These are phyloP conservation scores for Fusarium brevicatenulatum DNA, from an alignment of 2,329 filamentous ascomycete species.

Conservation along the genomic window DNA sequence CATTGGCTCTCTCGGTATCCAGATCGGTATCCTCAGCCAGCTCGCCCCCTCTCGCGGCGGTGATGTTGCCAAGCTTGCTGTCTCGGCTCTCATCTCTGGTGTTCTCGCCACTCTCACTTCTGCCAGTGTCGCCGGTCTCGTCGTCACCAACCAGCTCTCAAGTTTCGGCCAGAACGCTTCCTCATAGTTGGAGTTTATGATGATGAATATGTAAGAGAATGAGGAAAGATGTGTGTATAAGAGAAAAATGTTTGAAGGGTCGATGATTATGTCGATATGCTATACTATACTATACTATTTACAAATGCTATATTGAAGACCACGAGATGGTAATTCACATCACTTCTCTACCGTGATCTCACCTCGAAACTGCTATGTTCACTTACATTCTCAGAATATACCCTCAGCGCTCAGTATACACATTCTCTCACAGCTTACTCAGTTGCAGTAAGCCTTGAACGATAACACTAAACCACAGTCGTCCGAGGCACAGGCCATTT, in stretches of 20 bases:
- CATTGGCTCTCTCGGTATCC: conserved; percentile 86
- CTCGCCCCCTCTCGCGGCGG: conserved; percentile 78
- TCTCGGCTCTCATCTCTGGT: conserved; percentile 82
- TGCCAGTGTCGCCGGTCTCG: conserved; percentile 80
- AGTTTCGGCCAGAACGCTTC: conserved; percentile 15
- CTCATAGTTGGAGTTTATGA: conserved; percentile 1
- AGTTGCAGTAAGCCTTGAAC: too few species aligned
- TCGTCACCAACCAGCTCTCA: conserved; percentile 65
- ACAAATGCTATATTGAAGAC: conserved; percentile 25
- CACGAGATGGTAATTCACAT: conserved; percentile 22
- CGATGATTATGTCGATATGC: conserved; percentile 21
- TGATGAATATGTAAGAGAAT: conserved; percentile 10
- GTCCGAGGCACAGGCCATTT: conserved; percentile 20
- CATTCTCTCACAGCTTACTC: too few species aligned
- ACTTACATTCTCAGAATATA: too few species aligned
- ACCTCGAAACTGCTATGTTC: not conserved
- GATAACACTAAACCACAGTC: not conserved
- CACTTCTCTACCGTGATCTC: not conserved
- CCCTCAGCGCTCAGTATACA: too few species aligned
- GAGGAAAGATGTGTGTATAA: not conserved
- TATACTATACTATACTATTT: conserved; percentile 16
- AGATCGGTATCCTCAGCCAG: conserved; percentile 88
- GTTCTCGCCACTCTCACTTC: conserved; percentile 82
- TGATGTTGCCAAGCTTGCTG: conserved; percentile 78
- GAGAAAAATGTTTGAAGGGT: not conserved